These are phyloP conservation scores for Salix dunnii DNA, from an alignment of 345 rosid genomes.

Conservation along the genomic window DNA sequence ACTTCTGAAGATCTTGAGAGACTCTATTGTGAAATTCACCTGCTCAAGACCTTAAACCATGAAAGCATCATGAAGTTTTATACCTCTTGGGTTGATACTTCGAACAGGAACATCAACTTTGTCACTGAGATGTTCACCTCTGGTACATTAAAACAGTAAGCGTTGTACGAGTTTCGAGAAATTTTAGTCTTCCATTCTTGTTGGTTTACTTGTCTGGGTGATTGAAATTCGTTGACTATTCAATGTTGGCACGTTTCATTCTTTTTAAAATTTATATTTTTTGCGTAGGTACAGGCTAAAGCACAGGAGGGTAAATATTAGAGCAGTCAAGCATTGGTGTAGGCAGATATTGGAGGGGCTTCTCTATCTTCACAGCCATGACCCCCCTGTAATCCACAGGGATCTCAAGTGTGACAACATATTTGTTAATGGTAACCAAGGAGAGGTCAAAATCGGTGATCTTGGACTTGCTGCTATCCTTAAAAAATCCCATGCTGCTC, in stretches of 20 bases:
- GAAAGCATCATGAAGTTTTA: conserved; percentile 87
- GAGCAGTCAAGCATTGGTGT: conserved; percentile 97
- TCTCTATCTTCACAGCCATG: conserved; percentile 61
- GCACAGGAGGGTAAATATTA: conserved; percentile 81
- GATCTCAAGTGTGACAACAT: conserved; percentile 96
- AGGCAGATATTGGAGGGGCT: conserved; percentile 90
- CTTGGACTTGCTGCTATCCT: conserved; percentile 95
- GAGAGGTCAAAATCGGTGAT: conserved; percentile 95
- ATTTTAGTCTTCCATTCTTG: neutral
- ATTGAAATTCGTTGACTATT: neutral
- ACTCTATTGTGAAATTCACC: conserved; percentile 89
- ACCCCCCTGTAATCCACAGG: conserved; percentile 79
- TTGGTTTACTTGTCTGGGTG: conserved; percentile 11
- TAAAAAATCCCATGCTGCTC: conserved; percentile 75
- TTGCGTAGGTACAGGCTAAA: conserved; percentile 67
- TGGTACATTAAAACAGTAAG: conserved; percentile 92
- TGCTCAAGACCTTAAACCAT: conserved; percentile 88
- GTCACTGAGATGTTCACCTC: conserved; percentile 98
- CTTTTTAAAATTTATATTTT: conserved; percentile 8
- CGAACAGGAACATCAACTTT: conserved; percentile 81
- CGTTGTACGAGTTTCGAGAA: conserved; percentile 8
- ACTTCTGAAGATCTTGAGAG: conserved; percentile 95
- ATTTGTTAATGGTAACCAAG: conserved; percentile 89
- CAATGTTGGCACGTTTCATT: neutral
- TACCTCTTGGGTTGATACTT: conserved; percentile 87